Conservation (phyloP, 441 rosid genomes). For the Cnidoscolus chayamansa region DNA sequence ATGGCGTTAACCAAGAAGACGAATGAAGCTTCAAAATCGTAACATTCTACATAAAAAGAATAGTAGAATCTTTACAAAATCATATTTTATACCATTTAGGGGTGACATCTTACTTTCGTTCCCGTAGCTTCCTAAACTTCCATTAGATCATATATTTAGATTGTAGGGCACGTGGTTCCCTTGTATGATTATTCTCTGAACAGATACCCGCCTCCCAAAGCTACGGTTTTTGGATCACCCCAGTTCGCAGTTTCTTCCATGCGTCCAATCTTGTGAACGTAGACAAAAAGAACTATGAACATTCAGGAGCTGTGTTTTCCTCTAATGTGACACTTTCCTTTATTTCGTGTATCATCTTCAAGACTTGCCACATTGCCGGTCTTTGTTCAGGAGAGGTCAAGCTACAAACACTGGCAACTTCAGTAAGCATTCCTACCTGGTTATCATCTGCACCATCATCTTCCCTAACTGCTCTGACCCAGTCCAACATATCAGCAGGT, state of each 20-base stretch:
- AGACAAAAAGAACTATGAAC: constrained; percentile 14
- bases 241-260: not conserved
- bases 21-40: not conserved
- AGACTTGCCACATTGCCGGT: constrained; percentile 90
- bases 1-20: not conserved
- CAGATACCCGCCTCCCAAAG: not conserved
- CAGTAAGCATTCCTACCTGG: constrained; percentile 63
- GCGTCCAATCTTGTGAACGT: not conserved
- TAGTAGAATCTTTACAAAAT: not conserved
- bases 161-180: too few species aligned
- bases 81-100: not conserved
- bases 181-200: too few species aligned
- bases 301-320: constrained; percentile 35
- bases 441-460: constrained; percentile 49
- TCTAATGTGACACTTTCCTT: constrained; percentile 61
- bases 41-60: not conserved
- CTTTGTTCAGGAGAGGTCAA: constrained; percentile 76
- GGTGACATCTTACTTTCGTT: not conserved
- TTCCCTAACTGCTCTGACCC: constrained; percentile 64
- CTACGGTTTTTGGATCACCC: not conserved
- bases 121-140: not conserved
- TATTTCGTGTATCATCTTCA: constrained; percentile 85
- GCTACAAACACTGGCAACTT: constrained; percentile 65
- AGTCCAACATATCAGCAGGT: constrained; percentile 49
- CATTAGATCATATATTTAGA: not conserved